phyloP scores from a whole-genome alignment of 2,329 filamentous ascomycete species.

The Fonsecaea pugnacius region DNA sequence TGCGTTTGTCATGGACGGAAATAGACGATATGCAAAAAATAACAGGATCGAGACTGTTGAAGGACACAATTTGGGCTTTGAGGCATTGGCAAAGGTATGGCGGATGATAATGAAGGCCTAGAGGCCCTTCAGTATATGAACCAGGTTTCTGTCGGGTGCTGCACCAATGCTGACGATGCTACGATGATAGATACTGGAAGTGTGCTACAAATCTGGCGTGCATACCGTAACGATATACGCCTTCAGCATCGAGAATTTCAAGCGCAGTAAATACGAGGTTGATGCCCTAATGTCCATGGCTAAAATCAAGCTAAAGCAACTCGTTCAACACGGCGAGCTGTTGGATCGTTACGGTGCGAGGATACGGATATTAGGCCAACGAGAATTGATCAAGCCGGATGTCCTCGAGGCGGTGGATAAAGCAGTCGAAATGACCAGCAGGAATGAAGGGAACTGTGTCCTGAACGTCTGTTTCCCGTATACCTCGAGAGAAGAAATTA shows the following conservation, averaged over 20 bases:
- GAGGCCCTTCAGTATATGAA: neutral
- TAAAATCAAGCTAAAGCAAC: constrained; percentile 88
- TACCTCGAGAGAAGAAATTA: constrained; percentile 94
- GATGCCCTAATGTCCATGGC: constrained; percentile 97
- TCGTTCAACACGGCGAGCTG: constrained; percentile 90
- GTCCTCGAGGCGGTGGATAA: constrained; percentile 86
- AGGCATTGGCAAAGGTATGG: constrained; percentile 80
- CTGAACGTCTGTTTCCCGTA: constrained; percentile 98
- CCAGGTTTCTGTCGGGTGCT: neutral
- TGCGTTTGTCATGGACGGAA: constrained; percentile 99
- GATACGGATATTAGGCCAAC: constrained; percentile 82
- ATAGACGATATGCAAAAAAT: constrained; percentile 84
- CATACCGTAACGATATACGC: constrained; percentile 97
- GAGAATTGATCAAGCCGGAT: constrained; percentile 80
- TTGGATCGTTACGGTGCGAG: constrained; percentile 90
- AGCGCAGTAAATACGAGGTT: constrained; percentile 93
- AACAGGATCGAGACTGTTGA: constrained; percentile 96
- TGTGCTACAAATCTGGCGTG: constrained; percentile 97
- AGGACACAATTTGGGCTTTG: constrained; percentile 93
- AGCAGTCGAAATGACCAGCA: constrained; percentile 81
- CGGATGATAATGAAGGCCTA: neutral
- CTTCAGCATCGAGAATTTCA: constrained; percentile 99
- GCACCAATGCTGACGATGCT: neutral
- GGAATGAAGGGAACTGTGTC: constrained; percentile 73
- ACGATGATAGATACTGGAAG: constrained; percentile 75